phyloP scores from a whole-genome alignment of 768 basidiomycete genomes.

The Tricholoma sp. region DNA sequence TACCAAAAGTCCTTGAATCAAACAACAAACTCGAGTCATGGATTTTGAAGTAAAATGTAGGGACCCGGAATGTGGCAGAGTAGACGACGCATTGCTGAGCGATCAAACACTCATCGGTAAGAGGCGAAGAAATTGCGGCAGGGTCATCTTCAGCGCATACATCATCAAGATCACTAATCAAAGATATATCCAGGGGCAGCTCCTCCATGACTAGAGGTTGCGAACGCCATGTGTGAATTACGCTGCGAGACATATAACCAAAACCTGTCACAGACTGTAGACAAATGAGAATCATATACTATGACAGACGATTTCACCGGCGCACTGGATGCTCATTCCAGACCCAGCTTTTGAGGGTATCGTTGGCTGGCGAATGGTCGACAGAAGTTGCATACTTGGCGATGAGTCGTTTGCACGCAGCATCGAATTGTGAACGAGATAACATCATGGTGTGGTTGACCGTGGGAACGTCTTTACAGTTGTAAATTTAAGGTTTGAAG shows the following conservation, averaged over 20 bases:
- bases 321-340: slow-evolving; percentile 61
- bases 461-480: slow-evolving; percentile 49
- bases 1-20: background rate
- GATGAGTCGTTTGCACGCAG: slow-evolving; percentile 50
- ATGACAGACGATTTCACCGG: slow-evolving; percentile 13
- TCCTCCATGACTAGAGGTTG: slow-evolving; percentile 4
- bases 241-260: slow-evolving; percentile 44
- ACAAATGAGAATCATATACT: slow-evolving; percentile 4
- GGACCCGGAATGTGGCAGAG: slow-evolving; percentile 77
- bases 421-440: slow-evolving; percentile 57
- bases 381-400: slow-evolving; percentile 15
- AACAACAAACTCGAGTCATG: slow-evolving; percentile 59
- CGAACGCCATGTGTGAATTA: slow-evolving; percentile 17
- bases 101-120: slow-evolving; percentile 29
- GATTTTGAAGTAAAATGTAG: slow-evolving; percentile 77
- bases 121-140: slow-evolving; percentile 17
- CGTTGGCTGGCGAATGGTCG: slow-evolving; percentile 1
- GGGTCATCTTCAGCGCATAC: slow-evolving; percentile 34
- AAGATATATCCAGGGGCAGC: slow-evolving; percentile 9
- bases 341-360: slow-evolving; percentile 38
- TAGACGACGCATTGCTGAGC: slow-evolving; percentile 67
- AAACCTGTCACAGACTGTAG: slow-evolving; percentile 29
- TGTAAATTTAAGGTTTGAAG: slow-evolving; percentile 57
- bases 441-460: slow-evolving; percentile 34
- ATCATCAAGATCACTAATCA: slow-evolving; percentile 17